Percentiles rank a stretch among this genome's conserved stretches.
Conservation (phyloP, 75 land plant species). For the Picea sitchensis region DNA sequence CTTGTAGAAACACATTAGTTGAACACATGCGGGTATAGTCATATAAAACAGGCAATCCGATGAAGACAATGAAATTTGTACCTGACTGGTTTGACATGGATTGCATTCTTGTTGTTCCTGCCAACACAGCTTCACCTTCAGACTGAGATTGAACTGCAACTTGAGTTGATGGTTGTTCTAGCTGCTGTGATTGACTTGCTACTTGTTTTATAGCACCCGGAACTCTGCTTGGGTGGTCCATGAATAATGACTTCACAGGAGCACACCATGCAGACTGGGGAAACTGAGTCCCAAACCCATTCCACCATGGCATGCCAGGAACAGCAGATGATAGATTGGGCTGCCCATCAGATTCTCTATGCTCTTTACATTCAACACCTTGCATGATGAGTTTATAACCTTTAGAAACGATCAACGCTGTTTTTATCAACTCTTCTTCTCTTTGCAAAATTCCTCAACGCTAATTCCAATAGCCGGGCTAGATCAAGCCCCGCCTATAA, state of each 20-base stretch:
- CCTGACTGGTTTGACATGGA: constrained; percentile 5
- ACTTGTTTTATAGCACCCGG: constrained; percentile 1
- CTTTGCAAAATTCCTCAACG: background rate
- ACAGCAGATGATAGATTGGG: constrained; percentile 1
- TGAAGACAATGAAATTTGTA: background rate
- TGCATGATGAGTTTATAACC: background rate
- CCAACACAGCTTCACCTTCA: background rate
- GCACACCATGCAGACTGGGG: background rate
- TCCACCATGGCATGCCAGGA: constrained; percentile 5
- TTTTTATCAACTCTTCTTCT: background rate
- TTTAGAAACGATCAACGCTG: background rate
- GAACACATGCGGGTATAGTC: too few species aligned
- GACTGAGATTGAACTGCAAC: background rate
- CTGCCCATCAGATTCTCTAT: constrained; percentile 6
- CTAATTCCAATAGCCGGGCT: background rate
- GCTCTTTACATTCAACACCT: background rate
- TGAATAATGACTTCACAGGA: constrained; percentile 2
- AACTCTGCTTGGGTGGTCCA: constrained; percentile 2
- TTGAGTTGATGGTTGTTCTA: background rate
- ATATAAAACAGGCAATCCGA: too few species aligned
- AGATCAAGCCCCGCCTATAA: background rate
- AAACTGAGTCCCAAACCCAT: constrained; percentile 7
- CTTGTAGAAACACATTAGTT: too few species aligned
- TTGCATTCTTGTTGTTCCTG: background rate
- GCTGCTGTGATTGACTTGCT: background rate